phyloP scores from a whole-genome alignment of 73 alveolate genomes.

The Blepharisma japonicum region DNA sequence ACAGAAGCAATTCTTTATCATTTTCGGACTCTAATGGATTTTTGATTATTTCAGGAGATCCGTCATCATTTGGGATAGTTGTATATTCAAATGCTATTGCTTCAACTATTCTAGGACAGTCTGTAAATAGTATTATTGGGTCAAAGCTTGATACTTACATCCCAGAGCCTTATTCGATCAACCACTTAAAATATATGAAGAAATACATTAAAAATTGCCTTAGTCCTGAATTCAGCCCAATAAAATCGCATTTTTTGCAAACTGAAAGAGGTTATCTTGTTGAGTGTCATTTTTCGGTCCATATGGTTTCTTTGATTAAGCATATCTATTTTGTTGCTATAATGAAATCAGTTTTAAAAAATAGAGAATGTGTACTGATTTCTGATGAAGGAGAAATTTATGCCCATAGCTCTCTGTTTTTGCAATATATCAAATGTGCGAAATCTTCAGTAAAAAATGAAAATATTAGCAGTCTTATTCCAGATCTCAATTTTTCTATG shows the following conservation, averaged over 20 bases:
- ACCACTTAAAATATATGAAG: neutral
- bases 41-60: neutral
- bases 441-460: no score
- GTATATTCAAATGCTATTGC: neutral
- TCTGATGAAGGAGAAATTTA: neutral
- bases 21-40: slow-evolving; percentile 2
- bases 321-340: neutral
- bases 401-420: neutral
- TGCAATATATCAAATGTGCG: neutral
- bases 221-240: neutral
- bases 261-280: neutral
- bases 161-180: neutral
- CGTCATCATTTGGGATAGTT: neutral
- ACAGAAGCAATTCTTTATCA: neutral
- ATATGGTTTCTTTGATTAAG: neutral
- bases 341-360: neutral
- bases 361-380: neutral
- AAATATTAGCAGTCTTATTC: no score
- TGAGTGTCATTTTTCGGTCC: neutral
- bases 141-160: neutral
- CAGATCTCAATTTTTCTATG: no score
- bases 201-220: neutral
- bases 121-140: neutral
- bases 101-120: neutral
- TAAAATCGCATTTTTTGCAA: neutral